Evolutionary conservation across 768 basidiomycete genomes (phyloP).

Genomic region (Boletus fagicola): DNA sequence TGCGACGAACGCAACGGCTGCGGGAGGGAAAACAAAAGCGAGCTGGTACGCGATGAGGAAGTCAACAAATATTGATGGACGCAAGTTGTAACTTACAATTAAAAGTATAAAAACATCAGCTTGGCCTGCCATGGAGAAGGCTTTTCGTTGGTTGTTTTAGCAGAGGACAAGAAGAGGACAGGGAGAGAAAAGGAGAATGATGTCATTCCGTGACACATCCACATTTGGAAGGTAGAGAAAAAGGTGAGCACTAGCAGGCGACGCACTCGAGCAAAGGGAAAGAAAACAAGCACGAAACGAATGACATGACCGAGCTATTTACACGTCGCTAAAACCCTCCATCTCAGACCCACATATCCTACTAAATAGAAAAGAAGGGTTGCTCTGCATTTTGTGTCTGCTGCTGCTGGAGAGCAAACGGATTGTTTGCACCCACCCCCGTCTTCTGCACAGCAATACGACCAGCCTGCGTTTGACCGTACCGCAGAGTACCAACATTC

Average conservation of each 20-base stretch:
- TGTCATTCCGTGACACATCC: conserved; percentile 23
- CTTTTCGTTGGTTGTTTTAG: not conserved
- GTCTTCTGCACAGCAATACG: conserved; percentile 46
- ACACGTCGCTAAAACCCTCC: conserved; percentile 8
- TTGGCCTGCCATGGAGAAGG: conserved; percentile 16
- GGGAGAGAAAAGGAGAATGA: conserved; percentile 13
- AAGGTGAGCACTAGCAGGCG: not conserved
- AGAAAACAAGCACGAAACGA: conserved; percentile 19
- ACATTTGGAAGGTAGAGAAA: conserved; percentile 15
- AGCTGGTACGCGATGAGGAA: conserved; percentile 42
- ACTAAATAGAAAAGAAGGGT: conserved; percentile 76
- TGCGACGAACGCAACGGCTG: conserved; percentile 67
- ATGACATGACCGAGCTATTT: conserved; percentile 8
- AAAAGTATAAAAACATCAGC: conserved; percentile 8
- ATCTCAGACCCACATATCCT: conserved; percentile 6
- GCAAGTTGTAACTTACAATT: not conserved
- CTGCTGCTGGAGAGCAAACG: conserved; percentile 54
- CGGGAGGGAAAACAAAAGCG: conserved; percentile 76
- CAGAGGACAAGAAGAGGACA: not conserved
- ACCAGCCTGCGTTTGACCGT: conserved; percentile 58
- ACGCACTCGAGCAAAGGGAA: conserved; percentile 1
- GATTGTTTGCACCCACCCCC: conserved; percentile 53
- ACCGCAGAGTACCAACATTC: conserved; percentile 78
- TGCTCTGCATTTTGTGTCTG: conserved; percentile 58
- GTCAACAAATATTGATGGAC: no score